phyloP scores from a whole-genome alignment of 106 monocot species.

The Dendrobium nobile region DNA sequence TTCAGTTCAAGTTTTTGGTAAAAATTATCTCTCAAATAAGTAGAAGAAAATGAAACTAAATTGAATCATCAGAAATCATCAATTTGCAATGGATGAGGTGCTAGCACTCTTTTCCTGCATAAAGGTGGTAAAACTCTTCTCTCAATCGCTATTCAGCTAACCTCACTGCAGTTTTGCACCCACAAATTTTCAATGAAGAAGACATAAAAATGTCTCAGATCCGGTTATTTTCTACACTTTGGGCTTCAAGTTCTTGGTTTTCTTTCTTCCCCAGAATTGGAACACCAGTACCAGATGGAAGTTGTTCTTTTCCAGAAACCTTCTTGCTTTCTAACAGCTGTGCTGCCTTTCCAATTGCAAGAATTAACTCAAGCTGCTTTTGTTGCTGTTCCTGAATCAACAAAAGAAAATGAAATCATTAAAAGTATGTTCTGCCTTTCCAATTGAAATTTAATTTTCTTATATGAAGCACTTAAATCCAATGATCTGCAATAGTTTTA shows the following conservation, averaged over 20 bases:
- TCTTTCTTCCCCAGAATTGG: conserved; percentile 10
- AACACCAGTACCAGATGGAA: neutral
- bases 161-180: neutral
- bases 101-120: no score
- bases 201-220: neutral
- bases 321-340: conserved; percentile 39
- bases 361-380: conserved; percentile 90
- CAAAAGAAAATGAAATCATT: neutral
- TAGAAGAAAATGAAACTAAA: neutral
- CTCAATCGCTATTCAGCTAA: neutral
- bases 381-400: conserved; percentile 76
- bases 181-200: neutral
- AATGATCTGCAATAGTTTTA: no score
- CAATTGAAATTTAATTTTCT: neutral
- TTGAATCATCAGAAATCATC: neutral
- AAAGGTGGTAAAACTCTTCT: neutral
- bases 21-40: neutral
- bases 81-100: neutral
- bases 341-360: conserved; percentile 65
- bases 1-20: neutral
- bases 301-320: conserved; percentile 1
- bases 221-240: conserved; percentile 3
- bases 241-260: conserved; percentile 11
- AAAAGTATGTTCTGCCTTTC: neutral
- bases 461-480: neutral